Base-by-base conservation (phyloP, 768 basidiomycete genomes). In the Myochromella boudieri region DNA sequence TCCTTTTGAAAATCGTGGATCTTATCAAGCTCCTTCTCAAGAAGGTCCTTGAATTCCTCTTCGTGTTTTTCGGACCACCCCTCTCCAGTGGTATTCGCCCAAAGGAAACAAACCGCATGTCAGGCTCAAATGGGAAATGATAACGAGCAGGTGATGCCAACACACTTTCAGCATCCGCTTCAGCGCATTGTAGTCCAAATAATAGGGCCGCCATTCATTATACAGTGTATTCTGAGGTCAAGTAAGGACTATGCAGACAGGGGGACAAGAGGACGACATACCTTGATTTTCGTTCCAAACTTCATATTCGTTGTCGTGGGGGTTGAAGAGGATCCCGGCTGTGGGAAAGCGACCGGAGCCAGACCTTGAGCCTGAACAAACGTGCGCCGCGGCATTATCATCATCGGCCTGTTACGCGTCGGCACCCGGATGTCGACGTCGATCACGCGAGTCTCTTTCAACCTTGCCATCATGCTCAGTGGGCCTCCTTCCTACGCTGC, bases 1-100 rank as follows among this genome's bases (percentile, higher is more conserved):
- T 75, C 70, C 62, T 85, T 89, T 63, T 98, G 95, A 62, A 98
- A 98, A 59, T 86, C 84, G 57, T 95, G 87, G 34, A 97, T 85
- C 70, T 98, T 98, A 60, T 94, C 90, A 25, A 98, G 76, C 70
- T 98, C 94, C 48, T 72, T 74, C 59, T 89, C 86, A 44, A 97
- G 81, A 71, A 86, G 78, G 33, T 60, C 65, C 9, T 84, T 85
- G 60, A 98, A 98, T 31, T 88, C 82, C 26, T 73, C 71, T 68
- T 98, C 95, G 63, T 97, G 92, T 11, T 74, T 67, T 36, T 81
- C 78, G 25, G 73, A 78, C 95, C 95, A 97, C 36, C 66, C 63
- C 17, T 70, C 74, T 11, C 70, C 67, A 3, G 77, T 75, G 3
- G 80, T 87, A 17, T 67, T 62, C 11, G 60, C 50, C 65, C 68